Base-by-base conservation (phyloP, 2,329 filamentous ascomycete genomes). In the Hortaea werneckii region DNA sequence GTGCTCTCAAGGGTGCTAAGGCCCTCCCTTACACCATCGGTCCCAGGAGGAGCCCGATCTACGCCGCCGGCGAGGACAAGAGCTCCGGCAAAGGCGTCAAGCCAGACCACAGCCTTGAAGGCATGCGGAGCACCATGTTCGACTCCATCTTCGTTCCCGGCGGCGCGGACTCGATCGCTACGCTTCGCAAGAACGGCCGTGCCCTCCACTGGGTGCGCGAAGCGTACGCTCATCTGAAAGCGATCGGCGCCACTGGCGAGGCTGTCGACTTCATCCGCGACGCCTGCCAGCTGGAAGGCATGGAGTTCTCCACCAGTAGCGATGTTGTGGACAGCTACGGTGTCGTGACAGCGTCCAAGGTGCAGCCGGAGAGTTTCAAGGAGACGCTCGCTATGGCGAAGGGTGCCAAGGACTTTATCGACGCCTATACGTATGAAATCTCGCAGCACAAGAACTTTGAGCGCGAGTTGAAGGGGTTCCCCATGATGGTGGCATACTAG, bases 141-240 rank as follows among this genome's bases (percentile, higher is more conserved):
- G 87, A 92, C 60, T 81, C 84, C 0, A 60, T 89, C 28, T 88
- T 87, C 58, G 68, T 94, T 2, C 85, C 85, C 1, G 85, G 85
- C 1, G 86, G 87, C 1, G 69, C 74, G 0, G 71, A 80, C 47
- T 78, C 79, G 1, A 67, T 85, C 39, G 68, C 75, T 43, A 79
- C 78, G 0, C 74, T 92, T 0, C 67, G 74, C 46, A 78, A 80
- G 68, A 86, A 76, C 50, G 85, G 86, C 0, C 80, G 85, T 12
- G 83, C 83, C 0, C 59, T 84, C 1, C 82, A 90, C 68, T 92
- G 83, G 78, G 68, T 90, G 4, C 76, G 83, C 2, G 87, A 92
- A 63, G 82, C 85, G 0, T 92, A 90, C 54, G 85, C 85, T 0
- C 86, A 92, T 52, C 72, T 88, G 42, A 92, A 92, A 71, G 70